phyloP scores from a whole-genome alignment of 2,329 filamentous ascomycete genomes.

The Aspergillus bombycis region DNA sequence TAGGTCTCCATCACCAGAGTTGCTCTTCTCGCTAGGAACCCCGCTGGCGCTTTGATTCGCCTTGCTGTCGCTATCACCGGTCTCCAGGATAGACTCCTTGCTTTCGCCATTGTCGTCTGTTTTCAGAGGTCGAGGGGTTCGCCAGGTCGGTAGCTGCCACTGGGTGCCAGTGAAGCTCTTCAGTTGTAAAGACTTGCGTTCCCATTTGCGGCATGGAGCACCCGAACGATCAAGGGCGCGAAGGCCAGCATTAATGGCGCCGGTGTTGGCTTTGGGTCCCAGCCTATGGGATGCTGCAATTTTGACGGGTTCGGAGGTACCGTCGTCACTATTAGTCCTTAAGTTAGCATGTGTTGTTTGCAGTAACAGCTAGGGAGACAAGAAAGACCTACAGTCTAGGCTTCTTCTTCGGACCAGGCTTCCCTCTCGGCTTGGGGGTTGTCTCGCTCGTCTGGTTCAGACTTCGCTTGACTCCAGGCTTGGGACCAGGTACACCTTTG shows the following conservation, averaged over 20 bases:
- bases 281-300: slow-evolving; percentile 69
- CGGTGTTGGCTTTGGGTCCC: slow-evolving; percentile 93
- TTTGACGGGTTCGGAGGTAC: slow-evolving; percentile 48
- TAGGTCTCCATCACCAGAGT: slow-evolving; percentile 53
- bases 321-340: slow-evolving; percentile 50
- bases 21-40: slow-evolving; percentile 63
- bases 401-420: slow-evolving; percentile 97
- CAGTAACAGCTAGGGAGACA: background rate
- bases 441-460: slow-evolving; percentile 60
- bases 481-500: slow-evolving; percentile 73
- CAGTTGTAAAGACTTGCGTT: slow-evolving; percentile 76
- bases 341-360: slow-evolving; percentile 5
- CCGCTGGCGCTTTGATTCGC: slow-evolving; percentile 59
- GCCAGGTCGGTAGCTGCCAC: slow-evolving; percentile 85
- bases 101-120: slow-evolving; percentile 64
- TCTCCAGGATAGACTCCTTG: slow-evolving; percentile 58
- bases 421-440: slow-evolving; percentile 72
- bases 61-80: slow-evolving; percentile 60
- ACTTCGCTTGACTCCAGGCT: slow-evolving; percentile 64
- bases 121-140: slow-evolving; percentile 52
- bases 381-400: slow-evolving; percentile 75
- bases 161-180: slow-evolving; percentile 90
- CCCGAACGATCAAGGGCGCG: slow-evolving; percentile 91
- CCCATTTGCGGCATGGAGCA: slow-evolving; percentile 90
- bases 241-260: slow-evolving; percentile 94